A percentile compares a stretch with the other conserved stretches of the same genome.
phyloP scores from a whole-genome alignment of 2,329 filamentous ascomycete genomes.

The Ophiostoma tasmaniense region DNA sequence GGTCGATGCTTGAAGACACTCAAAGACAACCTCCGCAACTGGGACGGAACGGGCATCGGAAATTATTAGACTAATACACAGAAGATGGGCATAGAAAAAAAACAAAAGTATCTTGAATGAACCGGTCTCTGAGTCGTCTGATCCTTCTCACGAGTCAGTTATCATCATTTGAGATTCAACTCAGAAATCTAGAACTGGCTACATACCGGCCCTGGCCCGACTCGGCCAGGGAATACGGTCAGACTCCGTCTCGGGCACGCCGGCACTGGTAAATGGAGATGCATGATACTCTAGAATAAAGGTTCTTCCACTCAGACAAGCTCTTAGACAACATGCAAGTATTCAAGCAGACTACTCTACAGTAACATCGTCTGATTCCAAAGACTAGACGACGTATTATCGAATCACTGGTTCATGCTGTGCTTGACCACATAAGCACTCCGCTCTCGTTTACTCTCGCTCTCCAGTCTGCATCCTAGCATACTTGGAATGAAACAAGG shows the following conservation, averaged over 20 bases:
- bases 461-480: not conserved
- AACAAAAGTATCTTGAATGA: not conserved
- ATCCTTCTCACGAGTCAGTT: not conserved
- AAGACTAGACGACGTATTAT: too few relatives aligned
- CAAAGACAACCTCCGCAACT: not conserved
- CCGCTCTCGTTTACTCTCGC: not conserved
- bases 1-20: not conserved
- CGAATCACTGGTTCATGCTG: not conserved
- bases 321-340: not conserved
- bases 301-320: not conserved
- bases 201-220: not conserved
- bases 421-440: not conserved
- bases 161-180: not conserved
- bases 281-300: not conserved
- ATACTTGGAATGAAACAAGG: constrained; percentile 5
- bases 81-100: not conserved
- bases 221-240: not conserved
- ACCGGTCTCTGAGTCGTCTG: not conserved
- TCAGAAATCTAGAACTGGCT: not conserved
- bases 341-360: not conserved
- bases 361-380: not conserved
- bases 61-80: not conserved
- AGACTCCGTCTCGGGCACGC: not conserved
- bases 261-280: not conserved
- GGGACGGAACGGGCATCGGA: not conserved